A percentile compares a stretch with the other conserved stretches of the same genome.
Evolutionary conservation across 2,329 filamentous ascomycete species (phyloP).

Genomic region (Thyridium curvatum): DNA sequence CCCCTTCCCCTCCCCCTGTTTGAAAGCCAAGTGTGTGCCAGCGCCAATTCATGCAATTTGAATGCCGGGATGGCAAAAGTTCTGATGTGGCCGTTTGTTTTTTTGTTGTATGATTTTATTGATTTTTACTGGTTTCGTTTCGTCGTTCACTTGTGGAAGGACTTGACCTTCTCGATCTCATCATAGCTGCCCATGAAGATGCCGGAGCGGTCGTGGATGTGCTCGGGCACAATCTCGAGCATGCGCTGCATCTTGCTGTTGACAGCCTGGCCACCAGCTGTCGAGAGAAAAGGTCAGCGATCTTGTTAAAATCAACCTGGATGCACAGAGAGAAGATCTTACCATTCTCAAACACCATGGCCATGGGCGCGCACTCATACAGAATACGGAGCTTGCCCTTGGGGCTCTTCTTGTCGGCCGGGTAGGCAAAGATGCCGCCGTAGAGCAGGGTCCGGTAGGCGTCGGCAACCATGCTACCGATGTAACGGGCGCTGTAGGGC

Average conservation of each 20-base stretch:
- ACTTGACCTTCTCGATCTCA: slow-evolving; percentile 93
- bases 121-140: background rate
- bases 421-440: slow-evolving; percentile 95
- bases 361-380: slow-evolving; percentile 99
- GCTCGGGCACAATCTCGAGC: slow-evolving; percentile 80
- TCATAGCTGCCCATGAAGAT: slow-evolving; percentile 95
- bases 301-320: background rate
- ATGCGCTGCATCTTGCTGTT: slow-evolving; percentile 89
- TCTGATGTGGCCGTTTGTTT: no score
- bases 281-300: slow-evolving; percentile 6
- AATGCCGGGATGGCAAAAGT: no score
- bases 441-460: slow-evolving; percentile 94
- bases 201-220: slow-evolving; percentile 91
- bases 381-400: slow-evolving; percentile 97
- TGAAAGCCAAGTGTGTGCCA: no score
- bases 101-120: background rate
- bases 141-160: slow-evolving; percentile 55
- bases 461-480: slow-evolving; percentile 97
- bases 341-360: slow-evolving; percentile 98
- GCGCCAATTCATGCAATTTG: no score
- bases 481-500: slow-evolving; percentile 92
- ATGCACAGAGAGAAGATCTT: slow-evolving; percentile 25
- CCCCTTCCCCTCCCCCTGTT: no score
- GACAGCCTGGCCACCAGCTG: slow-evolving; percentile 86
- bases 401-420: slow-evolving; percentile 94